Base-by-base conservation (phyloP, 2,329 filamentous ascomycete genomes). In the Ceratocystis eucalypticola region DNA sequence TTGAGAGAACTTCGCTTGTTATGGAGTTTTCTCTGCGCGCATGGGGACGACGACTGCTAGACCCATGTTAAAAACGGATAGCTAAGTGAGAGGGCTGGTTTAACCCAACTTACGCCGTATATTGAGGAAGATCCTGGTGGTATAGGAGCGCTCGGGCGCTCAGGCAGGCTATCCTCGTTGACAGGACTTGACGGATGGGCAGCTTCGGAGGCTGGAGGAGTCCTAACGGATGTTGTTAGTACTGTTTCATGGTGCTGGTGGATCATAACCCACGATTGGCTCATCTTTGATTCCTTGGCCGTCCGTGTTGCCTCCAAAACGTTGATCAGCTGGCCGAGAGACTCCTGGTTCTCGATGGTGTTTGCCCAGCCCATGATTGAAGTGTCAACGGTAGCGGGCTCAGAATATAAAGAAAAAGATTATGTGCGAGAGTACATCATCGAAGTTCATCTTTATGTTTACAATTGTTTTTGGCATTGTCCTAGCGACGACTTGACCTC, bases 1-100 rank as follows among this genome's bases (percentile, higher is more conserved):
- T 63, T 63, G 41, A 63, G 46, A 30, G 61, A 63, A 22, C 61
- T 63, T n/a, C 61, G 22, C n/a, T 50, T 50, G 12, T 63, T 30
- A n/a, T 50, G 15, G 20, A 30, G 61, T 5, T 25, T 45, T 63
- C 15, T 20, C 20, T 63, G 45, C 15, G n/a, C 6, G 22, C 33
- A 50, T 5, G 61, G n/a, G 1, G 61, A 45, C 20, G 61, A 37
- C 20, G 61, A 50, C 10, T 33, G 41, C 61, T 63, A 28, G n/a
- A 25, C 30, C 5, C 10, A 25, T n/a, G 61, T 46, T 63, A 46
- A 10, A 8, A 12, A 17, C 50, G 17, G 5, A 30, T 6, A 8
- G 15, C n/a, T 5, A 10, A 17, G 17, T 3, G 17, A 1, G 28
- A 30, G 25, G 17, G 30, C 17, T 17, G 17, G 10, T 3, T 20